Base-by-base conservation (phyloP, 208 protist species). In the Plasmodiophora brassicae region DNA sequence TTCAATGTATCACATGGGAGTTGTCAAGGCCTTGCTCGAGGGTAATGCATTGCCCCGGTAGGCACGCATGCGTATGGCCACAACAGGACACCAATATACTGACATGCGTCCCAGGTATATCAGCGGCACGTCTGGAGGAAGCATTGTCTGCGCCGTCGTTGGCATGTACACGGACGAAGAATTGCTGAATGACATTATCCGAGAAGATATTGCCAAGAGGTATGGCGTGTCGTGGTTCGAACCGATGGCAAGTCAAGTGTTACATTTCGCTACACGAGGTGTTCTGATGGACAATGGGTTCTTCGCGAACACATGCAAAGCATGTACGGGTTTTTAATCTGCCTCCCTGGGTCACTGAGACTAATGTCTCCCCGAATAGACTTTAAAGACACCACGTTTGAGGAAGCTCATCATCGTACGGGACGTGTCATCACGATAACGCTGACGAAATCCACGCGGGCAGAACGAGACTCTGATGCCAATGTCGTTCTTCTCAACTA, bases 1-100 rank as follows among this genome's bases (percentile, higher is more conserved):
- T n/a, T 38, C 71, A 25, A 84, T 84, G 71, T 71, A 38, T 22
- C 71, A 84, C 25, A 60, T 60, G 38, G 71, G 71, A 71, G 71
- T 84, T 14, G 45, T 84, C 14, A 38, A 60, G 25, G n/a, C 71
- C 25, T 84, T 84, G 71, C 22, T 84, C 20, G 20, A 84, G 45
- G 20, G n/a, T 14, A 84, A 84, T 22, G 14, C 22, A 71, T 41
- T 84, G 45, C 71, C 71, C 71, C 14, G 25, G 45, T 38, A 57
- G 25, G 50, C 25, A 28, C 50, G 25, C 14, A 28, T 14, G 25
- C 50, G 50, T 28, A 57, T 57, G 20, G 14, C 25, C 25, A 14
- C 50, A 25, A 28, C 50, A 57, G 25, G 14, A 57, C n/a, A n/a
- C n/a, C n/a, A n/a, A n/a, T n/a, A n/a, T n/a, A n/a, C n/a, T 57